Conservation (phyloP, 2,329 filamentous ascomycete species). For the Monosporascus cannonballus region DNA sequence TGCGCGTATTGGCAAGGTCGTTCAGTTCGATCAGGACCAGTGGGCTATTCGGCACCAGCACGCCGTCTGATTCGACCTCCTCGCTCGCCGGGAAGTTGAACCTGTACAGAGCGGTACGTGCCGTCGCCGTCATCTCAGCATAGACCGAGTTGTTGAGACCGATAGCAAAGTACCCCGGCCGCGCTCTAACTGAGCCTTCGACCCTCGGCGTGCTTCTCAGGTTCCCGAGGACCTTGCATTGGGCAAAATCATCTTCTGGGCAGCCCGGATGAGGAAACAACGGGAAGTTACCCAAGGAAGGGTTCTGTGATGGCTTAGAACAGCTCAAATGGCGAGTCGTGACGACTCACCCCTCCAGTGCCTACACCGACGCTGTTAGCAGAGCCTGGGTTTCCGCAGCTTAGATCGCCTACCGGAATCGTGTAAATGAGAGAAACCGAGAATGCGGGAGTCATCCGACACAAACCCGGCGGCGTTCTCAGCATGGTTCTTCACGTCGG, state of each 20-base stretch:
- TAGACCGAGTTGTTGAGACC: conserved; percentile 48
- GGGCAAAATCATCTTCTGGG: conserved; percentile 36
- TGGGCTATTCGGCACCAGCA: conserved; percentile 37
- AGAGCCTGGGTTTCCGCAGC: not conserved
- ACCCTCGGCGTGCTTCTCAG: conserved; percentile 42
- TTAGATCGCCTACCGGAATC: conserved; percentile 21
- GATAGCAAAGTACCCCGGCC: conserved; percentile 55
- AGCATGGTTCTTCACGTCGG: conserved; percentile 19
- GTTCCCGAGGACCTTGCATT: conserved; percentile 44
- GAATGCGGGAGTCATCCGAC: conserved; percentile 24
- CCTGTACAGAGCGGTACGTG: conserved; percentile 52
- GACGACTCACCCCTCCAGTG: conserved; percentile 26
- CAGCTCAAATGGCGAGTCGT: not conserved
- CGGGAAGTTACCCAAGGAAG: conserved; percentile 48
- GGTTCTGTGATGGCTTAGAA: conserved; percentile 22
- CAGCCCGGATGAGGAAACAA: conserved; percentile 46
- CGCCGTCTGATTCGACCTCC: conserved; percentile 14
- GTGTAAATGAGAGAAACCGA: conserved; percentile 28
- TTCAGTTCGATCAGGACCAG: conserved; percentile 54
- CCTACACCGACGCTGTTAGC: conserved; percentile 12
- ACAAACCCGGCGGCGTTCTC: conserved; percentile 28
- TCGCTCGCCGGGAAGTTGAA: conserved; percentile 45
- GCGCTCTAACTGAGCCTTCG: conserved; percentile 44
- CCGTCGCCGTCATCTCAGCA: conserved; percentile 56
- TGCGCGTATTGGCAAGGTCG: conserved; percentile 47